phyloP scores from a whole-genome alignment of 441 rosid species.

The Pelargonium myrrhifolium region DNA sequence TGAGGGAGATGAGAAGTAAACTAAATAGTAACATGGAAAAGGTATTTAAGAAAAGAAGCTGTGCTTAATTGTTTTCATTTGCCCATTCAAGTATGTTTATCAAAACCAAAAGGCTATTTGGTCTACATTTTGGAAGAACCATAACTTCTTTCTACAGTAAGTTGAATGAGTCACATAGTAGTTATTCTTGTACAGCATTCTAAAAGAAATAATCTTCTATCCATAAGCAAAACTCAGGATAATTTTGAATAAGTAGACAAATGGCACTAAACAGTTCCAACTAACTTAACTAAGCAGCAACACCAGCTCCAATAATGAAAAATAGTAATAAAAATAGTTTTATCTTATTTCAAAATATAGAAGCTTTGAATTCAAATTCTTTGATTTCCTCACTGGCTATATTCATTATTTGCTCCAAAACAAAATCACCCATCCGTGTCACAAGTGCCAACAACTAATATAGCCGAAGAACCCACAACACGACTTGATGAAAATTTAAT shows the following conservation, averaged over 20 bases:
- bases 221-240: neutral
- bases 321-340: too few relatives aligned
- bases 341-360: neutral
- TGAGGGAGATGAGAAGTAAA: neutral
- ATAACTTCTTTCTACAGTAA: neutral
- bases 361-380: neutral
- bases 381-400: neutral
- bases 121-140: neutral
- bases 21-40: neutral
- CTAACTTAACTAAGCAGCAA: neutral
- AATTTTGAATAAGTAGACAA: neutral
- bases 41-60: neutral
- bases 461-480: neutral
- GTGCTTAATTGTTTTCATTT: constrained; percentile 5
- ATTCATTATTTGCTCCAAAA: neutral
- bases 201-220: neutral
- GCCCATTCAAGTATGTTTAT: neutral
- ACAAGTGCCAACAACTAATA: neutral
- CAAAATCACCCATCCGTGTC: neutral
- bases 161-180: neutral
- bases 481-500: neutral
- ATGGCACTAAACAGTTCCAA: neutral
- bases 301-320: neutral
- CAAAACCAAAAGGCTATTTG: neutral
- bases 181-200: neutral